These are phyloP conservation scores for Coniferiporia sulphurascens DNA, from an alignment of 1,284 basidiomycete genomes.

Conservation along the genomic window DNA sequence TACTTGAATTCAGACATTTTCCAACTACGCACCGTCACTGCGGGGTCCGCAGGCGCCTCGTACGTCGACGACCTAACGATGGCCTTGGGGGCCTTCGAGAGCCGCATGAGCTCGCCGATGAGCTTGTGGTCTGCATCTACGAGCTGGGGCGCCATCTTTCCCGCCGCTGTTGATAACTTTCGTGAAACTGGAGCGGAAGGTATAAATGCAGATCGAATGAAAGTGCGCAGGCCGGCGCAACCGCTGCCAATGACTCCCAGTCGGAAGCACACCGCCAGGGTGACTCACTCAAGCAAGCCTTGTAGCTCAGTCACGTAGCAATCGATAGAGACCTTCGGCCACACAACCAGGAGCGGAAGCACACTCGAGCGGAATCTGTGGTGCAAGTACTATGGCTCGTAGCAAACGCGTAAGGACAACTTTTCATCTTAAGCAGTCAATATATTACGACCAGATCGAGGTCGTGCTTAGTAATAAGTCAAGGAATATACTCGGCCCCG, in stretches of 20 bases:
- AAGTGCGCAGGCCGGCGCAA: not conserved
- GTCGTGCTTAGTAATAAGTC: too few species aligned
- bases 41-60: conserved; percentile 47
- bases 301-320: too few species aligned
- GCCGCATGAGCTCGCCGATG: conserved; percentile 42
- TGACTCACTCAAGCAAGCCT: not conserved
- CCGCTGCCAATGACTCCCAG: not conserved
- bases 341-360: too few species aligned
- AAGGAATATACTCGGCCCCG: too few species aligned
- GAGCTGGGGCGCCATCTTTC: not conserved
- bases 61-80: conserved; percentile 55
- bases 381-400: too few species aligned
- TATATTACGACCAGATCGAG: too few species aligned
- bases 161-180: too few species aligned
- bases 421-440: too few species aligned
- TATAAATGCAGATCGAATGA: not conserved
- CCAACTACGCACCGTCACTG: conserved; percentile 72
- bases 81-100: conserved; percentile 53
- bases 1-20: conserved; percentile 97
- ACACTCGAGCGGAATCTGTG: too few species aligned
- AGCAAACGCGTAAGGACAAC: too few species aligned
- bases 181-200: not conserved
- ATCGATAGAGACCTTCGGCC: too few species aligned
- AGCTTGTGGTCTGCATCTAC: conserved; percentile 52
- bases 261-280: not conserved